Evolutionary conservation across 2,329 filamentous ascomycete species (phyloP), one percentile per base, ranked within the genome.

Genomic region (Pseudogymnoascus sp.): DNA sequence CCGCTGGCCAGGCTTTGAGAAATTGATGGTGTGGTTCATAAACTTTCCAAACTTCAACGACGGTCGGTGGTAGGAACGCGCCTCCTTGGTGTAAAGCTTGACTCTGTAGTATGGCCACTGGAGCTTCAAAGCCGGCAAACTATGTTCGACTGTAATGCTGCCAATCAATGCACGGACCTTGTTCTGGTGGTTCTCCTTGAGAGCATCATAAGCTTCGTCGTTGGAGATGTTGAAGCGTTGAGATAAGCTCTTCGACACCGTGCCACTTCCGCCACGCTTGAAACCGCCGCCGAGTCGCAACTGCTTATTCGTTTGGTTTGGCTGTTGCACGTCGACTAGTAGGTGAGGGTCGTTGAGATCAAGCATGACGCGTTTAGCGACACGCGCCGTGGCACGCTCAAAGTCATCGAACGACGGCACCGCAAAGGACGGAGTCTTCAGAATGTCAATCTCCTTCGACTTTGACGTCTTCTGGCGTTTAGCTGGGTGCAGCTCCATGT

Each of bases 101-200:
- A 94, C 91, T 70, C 90, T 90, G 78, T 97, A 99, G 78, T 96
- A 97, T 38, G 94, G 94, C 84, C 90, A 97, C 64, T 95, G 90
- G 39, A 99, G 78, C 70, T 93, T 92, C 69, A 93, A 79, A 9
- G 94, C 94, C 14, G 94, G 93, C 79, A 96, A 80, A 73, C 90
- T 92, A 76, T 99, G 94, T 72, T 99, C 94, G 41, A 99, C 87
- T n/a, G 89, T 86, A 64, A 96, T 85, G 70, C 92, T 93, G 50
- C 91, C 91, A 63, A 99, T 83, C 1, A 91, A 96, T 59, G 91
- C 94, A 66, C 94, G 86, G 64, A 99, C 90, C 74, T 96, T 97
- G 79, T 90, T 91, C 75, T 96, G 91, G 70, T 96, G 92, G 70
- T 97, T 97, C 74, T 96, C 91, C 74, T 97, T 97, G 47, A 99